These are phyloP conservation scores for Torulaspora pretoriensis DNA, from an alignment of 1,139 yeast genomes.

Conservation along the genomic window DNA sequence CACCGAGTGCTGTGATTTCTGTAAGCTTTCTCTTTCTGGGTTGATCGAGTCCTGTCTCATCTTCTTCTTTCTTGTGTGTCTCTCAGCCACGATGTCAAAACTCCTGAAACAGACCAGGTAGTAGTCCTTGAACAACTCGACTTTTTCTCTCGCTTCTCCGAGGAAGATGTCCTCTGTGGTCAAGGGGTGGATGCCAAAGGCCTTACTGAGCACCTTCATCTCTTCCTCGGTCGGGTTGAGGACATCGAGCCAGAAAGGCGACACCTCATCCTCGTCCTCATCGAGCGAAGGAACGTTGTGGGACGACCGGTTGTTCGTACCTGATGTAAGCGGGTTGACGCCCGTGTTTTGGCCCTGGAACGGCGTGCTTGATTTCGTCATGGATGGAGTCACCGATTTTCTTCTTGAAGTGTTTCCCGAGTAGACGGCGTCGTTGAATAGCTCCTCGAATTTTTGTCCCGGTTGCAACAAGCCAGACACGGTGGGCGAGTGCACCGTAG, in stretches of 20 bases:
- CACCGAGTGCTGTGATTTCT: conserved; percentile 13
- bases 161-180: conserved; percentile 93
- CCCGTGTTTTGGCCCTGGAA: conserved; percentile 15
- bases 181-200: conserved; percentile 92
- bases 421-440: conserved; percentile 44
- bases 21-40: conserved; percentile 12
- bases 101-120: conserved; percentile 92
- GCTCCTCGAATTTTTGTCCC: conserved; percentile 47
- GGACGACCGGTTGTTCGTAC: conserved; percentile 6
- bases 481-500: conserved; percentile 86
- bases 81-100: conserved; percentile 78
- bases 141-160: conserved; percentile 94
- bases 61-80: conserved; percentile 46
- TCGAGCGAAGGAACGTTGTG: conserved; percentile 19
- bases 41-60: conserved; percentile 18
- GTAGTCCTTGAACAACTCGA: conserved; percentile 83
- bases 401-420: conserved; percentile 14
- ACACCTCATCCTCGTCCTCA: conserved; percentile 32
- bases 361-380: conserved; percentile 17
- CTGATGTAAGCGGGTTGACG: conserved; percentile 6
- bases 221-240: conserved; percentile 93
- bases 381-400: conserved; percentile 32
- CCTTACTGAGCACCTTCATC: conserved; percentile 85
- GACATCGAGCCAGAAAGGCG: conserved; percentile 90
- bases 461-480: conserved; percentile 74